A percentile compares a stretch with the other conserved stretches of the same genome.
phyloP scores from a whole-genome alignment of 306 rosid genomes.

The Macrotyloma uniflorum region DNA sequence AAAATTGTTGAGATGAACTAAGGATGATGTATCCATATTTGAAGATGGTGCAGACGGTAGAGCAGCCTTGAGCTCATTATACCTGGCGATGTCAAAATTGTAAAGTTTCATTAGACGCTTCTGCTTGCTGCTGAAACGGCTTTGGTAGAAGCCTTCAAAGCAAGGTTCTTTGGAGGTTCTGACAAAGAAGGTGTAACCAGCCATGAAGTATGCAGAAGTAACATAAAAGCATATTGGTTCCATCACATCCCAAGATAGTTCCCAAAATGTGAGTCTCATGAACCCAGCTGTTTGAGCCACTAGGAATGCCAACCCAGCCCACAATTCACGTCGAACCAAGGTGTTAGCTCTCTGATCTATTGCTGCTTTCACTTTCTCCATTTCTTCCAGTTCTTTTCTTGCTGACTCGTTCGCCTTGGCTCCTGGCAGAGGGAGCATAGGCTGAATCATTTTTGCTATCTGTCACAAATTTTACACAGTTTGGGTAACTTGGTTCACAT shows the following conservation, averaged over 20 bases:
- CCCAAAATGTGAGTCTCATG: conserved; percentile 98
- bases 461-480: conserved; percentile 48
- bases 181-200: conserved; percentile 72
- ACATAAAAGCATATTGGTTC: conserved; percentile 85
- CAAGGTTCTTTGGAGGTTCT: conserved; percentile 80
- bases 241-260: conserved; percentile 93
- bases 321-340: conserved; percentile 72
- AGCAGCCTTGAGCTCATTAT: conserved; percentile 56
- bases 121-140: conserved; percentile 68
- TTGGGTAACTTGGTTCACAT: conserved; percentile 43
- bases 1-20: neutral
- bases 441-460: conserved; percentile 57
- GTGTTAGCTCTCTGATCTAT: conserved; percentile 56
- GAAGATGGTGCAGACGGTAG: neutral
- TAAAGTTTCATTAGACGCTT: conserved; percentile 60
- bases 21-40: conserved; percentile 3
- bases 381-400: conserved; percentile 57
- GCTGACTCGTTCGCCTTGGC: conserved; percentile 26
- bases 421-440: conserved; percentile 44
- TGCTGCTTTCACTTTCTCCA: conserved; percentile 60
- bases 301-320: conserved; percentile 65
- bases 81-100: conserved; percentile 66
- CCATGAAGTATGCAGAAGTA: conserved; percentile 77
- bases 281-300: conserved; percentile 58
- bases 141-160: conserved; percentile 69